Conservation (phyloP, 352 stramenopile genomes). For the Pythium biforme region DNA sequence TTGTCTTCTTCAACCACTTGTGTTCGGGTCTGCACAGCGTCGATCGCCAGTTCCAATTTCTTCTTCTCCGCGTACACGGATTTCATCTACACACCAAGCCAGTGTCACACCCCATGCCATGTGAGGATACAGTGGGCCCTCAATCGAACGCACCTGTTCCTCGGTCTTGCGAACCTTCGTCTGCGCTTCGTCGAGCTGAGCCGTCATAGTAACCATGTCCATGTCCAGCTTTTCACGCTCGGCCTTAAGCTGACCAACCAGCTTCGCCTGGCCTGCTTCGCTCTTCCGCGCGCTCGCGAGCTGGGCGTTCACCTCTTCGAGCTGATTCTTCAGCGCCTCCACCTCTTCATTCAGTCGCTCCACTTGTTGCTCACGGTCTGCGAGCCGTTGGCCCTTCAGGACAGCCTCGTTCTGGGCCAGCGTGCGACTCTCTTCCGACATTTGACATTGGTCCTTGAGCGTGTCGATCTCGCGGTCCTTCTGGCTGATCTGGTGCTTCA, state of each 20-base stretch:
- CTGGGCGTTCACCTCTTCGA: slow-evolving; percentile 1
- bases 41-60: slow-evolving; percentile 18
- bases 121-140: no score
- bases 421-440: neutral
- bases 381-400: slow-evolving; percentile 9
- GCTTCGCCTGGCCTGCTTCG: neutral
- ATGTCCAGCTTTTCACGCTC: slow-evolving; percentile 14
- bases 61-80: slow-evolving; percentile 6
- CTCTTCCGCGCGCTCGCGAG: neutral
- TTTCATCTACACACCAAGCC: slow-evolving; percentile 3
- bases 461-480: neutral
- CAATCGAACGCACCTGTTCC: slow-evolving; percentile 15
- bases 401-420: slow-evolving; percentile 10
- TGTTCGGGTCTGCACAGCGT: slow-evolving; percentile 18
- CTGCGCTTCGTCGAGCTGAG: slow-evolving; percentile 5
- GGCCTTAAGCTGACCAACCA: neutral
- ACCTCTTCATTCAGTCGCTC: neutral
- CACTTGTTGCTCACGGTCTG: slow-evolving; percentile 16
- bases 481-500: slow-evolving; percentile 13
- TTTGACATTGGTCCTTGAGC: slow-evolving; percentile 17
- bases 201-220: slow-evolving; percentile 18
- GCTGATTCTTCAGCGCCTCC: neutral
- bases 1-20: slow-evolving; percentile 25
- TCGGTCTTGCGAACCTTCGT: slow-evolving; percentile 9
- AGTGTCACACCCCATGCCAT: no score